Percentiles rank a stretch among this genome's conserved stretches.
phyloP scores from a whole-genome alignment of 208 protist genomes.

The Leishmania braziliensis region DNA sequence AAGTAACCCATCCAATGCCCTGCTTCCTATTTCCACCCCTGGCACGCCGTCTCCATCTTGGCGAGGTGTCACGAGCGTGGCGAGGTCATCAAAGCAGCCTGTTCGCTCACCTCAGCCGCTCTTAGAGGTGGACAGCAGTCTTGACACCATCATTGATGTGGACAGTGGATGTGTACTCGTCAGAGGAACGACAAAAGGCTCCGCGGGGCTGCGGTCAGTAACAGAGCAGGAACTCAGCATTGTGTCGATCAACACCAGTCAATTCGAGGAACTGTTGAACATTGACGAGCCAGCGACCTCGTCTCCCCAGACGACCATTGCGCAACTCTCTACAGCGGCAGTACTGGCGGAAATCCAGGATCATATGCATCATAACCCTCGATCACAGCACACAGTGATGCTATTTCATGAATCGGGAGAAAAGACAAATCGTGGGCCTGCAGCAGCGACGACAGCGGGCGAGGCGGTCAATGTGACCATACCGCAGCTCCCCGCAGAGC shows the following conservation, averaged over 20 bases:
- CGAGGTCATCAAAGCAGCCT: not conserved
- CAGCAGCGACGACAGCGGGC: not conserved
- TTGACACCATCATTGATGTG: not conserved
- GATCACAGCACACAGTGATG: slow-evolving; percentile 1
- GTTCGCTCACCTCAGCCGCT: slow-evolving; percentile 5
- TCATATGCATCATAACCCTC: too few relatives aligned
- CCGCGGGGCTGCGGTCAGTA: not conserved
- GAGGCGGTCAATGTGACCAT: not conserved
- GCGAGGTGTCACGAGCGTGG: not conserved
- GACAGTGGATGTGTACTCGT: slow-evolving; percentile 1
- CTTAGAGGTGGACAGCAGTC: not conserved
- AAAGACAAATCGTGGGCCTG: not conserved
- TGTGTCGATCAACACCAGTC: slow-evolving; percentile 41
- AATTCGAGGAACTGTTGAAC: slow-evolving; percentile 39
- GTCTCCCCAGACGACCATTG: not conserved
- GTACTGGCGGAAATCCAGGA: not conserved
- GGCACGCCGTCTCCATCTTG: not conserved
- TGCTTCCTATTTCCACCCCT: slow-evolving; percentile 20
- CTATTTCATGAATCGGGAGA: slow-evolving; percentile 9
- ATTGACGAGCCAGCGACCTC: not conserved
- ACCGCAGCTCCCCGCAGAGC: not conserved
- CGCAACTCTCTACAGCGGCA: not conserved
- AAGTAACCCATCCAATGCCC: slow-evolving; percentile 46
- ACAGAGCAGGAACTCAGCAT: slow-evolving; percentile 36
- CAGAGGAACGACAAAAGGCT: not conserved